Evolutionary conservation across 176 grass and related monocot species (phyloP).

Genomic region (Thinopyrum elongatum): DNA sequence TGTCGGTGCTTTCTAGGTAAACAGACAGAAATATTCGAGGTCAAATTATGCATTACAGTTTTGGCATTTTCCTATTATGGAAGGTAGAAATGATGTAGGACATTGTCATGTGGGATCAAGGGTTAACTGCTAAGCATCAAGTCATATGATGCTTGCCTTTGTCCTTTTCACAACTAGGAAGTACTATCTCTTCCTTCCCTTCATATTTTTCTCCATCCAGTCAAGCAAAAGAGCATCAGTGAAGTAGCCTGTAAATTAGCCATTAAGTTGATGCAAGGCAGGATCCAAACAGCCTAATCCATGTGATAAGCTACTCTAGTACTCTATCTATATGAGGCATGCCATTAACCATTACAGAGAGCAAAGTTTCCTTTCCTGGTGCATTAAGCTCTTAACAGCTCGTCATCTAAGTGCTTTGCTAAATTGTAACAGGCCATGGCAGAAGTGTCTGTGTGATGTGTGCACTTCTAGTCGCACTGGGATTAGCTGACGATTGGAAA

Average conservation of each 20-base stretch:
- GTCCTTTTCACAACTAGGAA: not conserved
- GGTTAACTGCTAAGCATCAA: not conserved
- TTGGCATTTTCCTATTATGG: too few relatives aligned
- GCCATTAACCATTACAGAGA: not conserved
- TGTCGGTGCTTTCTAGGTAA: not conserved
- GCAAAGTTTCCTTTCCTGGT: not conserved
- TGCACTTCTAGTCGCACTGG: constrained; percentile 74
- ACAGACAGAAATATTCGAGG: not conserved
- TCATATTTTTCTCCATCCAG: not conserved
- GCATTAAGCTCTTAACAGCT: not conserved
- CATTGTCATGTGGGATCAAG: not conserved
- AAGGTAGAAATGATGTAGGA: not conserved
- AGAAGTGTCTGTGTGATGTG: constrained; percentile 97
- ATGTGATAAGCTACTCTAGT: not conserved
- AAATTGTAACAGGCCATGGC: constrained; percentile 71
- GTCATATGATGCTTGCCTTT: not conserved
- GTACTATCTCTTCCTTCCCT: not conserved
- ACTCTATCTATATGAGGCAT: not conserved
- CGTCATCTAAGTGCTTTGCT: constrained; percentile 20
- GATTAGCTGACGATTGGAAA: constrained; percentile 91
- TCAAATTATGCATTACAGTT: not conserved
- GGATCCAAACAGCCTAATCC: constrained; percentile 11
- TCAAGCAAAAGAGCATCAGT: not conserved
- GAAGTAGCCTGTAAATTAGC: not conserved
- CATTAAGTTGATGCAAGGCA: not conserved